Evolutionary conservation across 495 filamentous ascomycete genomes (phyloP).

Genomic region (Penicillium psychrofluorescens): DNA sequence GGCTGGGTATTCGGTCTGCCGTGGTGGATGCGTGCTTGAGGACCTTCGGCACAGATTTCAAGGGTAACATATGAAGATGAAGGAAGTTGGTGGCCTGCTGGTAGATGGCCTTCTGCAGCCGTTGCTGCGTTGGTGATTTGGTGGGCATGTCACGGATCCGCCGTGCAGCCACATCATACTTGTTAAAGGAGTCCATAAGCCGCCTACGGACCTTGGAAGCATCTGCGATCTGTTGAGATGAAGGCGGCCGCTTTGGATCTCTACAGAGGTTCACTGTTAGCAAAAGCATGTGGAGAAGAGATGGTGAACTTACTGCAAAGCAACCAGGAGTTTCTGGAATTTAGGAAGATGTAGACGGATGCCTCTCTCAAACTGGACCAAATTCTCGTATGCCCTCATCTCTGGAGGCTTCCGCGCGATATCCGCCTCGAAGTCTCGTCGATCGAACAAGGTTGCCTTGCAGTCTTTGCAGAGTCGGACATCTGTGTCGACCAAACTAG

Average conservation of each 20-base stretch:
- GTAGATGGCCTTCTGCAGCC: constrained; percentile 78
- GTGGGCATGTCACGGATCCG: constrained; percentile 74
- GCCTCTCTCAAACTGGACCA: constrained; percentile 83
- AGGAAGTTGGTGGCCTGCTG: constrained; percentile 78
- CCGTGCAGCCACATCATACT: constrained; percentile 80
- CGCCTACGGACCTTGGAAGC: constrained; percentile 87
- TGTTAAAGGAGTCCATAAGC: constrained; percentile 81
- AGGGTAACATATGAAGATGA: constrained; percentile 84
- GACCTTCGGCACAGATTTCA: constrained; percentile 79
- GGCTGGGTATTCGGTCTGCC: constrained; percentile 19
- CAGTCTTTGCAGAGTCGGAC: constrained; percentile 90
- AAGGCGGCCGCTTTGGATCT: constrained; percentile 66
- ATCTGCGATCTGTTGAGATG: constrained; percentile 69
- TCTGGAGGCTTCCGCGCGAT: constrained; percentile 62
- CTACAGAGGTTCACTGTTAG: constrained; percentile 32
- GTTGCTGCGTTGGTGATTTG: constrained; percentile 62
- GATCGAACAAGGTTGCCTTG: constrained; percentile 74
- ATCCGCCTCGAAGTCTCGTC: constrained; percentile 71
- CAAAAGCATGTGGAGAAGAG: background rate
- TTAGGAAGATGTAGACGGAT: constrained; percentile 78
- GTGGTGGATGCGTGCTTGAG: constrained; percentile 61
- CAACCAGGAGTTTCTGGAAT: constrained; percentile 72
- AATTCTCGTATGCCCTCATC: constrained; percentile 75
- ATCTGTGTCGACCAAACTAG: constrained; percentile 59
- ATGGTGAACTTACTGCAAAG: constrained; percentile 48